These are phyloP conservation scores for Globisporangium carolinianum DNA, from an alignment of 352 stramenopile genomes.

Conservation along the genomic window DNA sequence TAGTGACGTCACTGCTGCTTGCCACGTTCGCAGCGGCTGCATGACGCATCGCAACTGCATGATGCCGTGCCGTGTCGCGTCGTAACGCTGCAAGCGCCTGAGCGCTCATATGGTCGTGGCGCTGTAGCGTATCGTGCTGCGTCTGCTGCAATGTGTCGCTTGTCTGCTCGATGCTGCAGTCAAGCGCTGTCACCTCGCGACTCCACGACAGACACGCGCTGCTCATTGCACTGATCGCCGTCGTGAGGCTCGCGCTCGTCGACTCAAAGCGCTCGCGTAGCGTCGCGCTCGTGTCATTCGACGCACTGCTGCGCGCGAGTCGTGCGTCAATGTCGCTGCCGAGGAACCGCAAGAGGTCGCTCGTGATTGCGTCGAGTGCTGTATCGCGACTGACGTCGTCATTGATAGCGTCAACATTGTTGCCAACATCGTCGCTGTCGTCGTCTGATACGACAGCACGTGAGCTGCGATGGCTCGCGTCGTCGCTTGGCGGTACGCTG, in stretches of 20 bases:
- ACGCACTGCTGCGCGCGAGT: background rate
- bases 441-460: background rate
- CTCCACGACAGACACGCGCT: constrained; percentile 15
- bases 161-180: constrained; percentile 12
- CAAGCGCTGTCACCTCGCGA: constrained; percentile 13
- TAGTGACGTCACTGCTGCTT: constrained; percentile 9
- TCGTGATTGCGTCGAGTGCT: constrained; percentile 6
- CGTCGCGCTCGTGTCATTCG: background rate
- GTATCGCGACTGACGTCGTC: background rate
- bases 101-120: constrained; percentile 9
- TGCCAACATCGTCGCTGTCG: constrained; percentile 2
- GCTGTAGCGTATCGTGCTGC: constrained; percentile 13
- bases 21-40: constrained; percentile 3
- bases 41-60: constrained; percentile 26
- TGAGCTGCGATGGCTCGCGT: background rate
- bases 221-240: constrained; percentile 17
- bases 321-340: constrained; percentile 4
- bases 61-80: background rate
- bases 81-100: constrained; percentile 9
- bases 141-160: constrained; percentile 17
- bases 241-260: constrained; percentile 1
- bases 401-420: background rate
- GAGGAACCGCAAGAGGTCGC: constrained; percentile 10
- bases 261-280: background rate
- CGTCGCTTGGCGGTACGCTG: background rate